Base-by-base conservation (phyloP, 805 yeast species). In the Hanseniaspora valbyensis region DNA sequence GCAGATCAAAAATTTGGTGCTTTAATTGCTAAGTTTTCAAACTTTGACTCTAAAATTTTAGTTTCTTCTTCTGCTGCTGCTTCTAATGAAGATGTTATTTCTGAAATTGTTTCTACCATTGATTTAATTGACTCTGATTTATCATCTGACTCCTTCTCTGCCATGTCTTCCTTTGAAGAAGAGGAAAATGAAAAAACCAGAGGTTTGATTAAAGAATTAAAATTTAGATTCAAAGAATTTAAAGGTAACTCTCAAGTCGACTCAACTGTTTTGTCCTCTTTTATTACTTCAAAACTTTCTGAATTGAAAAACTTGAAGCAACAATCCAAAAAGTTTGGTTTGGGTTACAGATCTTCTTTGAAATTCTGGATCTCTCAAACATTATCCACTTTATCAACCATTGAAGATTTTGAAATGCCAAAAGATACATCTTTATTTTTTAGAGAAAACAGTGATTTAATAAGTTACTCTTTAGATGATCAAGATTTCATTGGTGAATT, bases 401-500 rank as follows among this genome's bases (percentile, higher is more conserved):
- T 46, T 39, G 44, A 46, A 25, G 25, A 16, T 16, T 46, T 46
- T 26, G n/a, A 19, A 1, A 30, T 32, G 18, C 16, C 34, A n/a
- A 21, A 14, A 3, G 36, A 39, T 19, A 13, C 19, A 18, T 16
- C 16, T 16, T 9, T 9, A 2, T 9, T 25, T n/a, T 30, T 45
- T 6, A 45, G 30, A 29, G 30, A 37, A 24, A 37, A 22, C 18
- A 28, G 38, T 7, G 25, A 38, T 5, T 9, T 46, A 14, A 34
- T 46, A 2, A 30, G 29, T 19, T 33, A 29, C 19, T 28, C 44
- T 18, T n/a, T 26, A 8, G 34, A 42, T 19, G 50, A 46, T 22
- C 37, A 46, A 46, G 50, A 46, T 14, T 46, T 46, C 25, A 32
- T 46, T 32, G 50, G 50, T 25, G 44, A 46, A 25, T 26, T 46